Conservation (phyloP, 768 basidiomycete genomes). For the Boletus vermiculosoides region DNA sequence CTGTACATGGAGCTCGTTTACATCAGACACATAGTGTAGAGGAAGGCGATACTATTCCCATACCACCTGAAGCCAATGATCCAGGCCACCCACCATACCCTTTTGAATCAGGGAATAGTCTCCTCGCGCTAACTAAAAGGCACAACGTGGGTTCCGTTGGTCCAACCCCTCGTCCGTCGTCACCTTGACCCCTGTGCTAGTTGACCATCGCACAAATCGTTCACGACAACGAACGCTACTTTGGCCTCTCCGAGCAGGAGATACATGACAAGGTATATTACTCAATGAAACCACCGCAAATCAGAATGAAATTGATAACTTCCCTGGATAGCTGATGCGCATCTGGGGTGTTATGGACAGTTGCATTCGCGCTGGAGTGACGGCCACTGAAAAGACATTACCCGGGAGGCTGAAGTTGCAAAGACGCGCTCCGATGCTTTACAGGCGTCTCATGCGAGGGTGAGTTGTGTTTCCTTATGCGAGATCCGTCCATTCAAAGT, state of each 20-base stretch:
- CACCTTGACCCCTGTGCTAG: constrained; percentile 39
- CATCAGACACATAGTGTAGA: constrained; percentile 58
- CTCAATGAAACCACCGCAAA: background rate
- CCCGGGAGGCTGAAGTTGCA: constrained; percentile 82
- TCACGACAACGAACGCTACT: constrained; percentile 85
- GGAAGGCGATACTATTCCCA: constrained; percentile 14
- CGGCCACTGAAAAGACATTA: constrained; percentile 71
- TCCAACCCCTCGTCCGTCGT: background rate
- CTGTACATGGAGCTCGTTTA: constrained; percentile 76
- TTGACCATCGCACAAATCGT: constrained; percentile 94
- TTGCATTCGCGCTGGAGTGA: constrained; percentile 85
- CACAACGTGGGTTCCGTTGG: constrained; percentile 64
- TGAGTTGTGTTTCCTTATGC: constrained; percentile 29
- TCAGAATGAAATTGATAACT: background rate
- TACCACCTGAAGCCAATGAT: constrained; percentile 20
- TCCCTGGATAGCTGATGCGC: constrained; percentile 48
- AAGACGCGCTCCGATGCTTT: constrained; percentile 85
- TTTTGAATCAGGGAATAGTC: constrained; percentile 72
- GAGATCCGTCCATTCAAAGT: constrained; percentile 12
- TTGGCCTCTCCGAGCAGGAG: constrained; percentile 72
- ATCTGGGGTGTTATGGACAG: constrained; percentile 94
- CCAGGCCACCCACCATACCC: constrained; percentile 75
- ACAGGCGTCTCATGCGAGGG: constrained; percentile 89
- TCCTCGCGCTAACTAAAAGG: constrained; percentile 71
- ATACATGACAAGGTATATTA: constrained; percentile 64